phyloP scores from a whole-genome alignment of 306 rosid genomes.

The Cucumis melo region DNA sequence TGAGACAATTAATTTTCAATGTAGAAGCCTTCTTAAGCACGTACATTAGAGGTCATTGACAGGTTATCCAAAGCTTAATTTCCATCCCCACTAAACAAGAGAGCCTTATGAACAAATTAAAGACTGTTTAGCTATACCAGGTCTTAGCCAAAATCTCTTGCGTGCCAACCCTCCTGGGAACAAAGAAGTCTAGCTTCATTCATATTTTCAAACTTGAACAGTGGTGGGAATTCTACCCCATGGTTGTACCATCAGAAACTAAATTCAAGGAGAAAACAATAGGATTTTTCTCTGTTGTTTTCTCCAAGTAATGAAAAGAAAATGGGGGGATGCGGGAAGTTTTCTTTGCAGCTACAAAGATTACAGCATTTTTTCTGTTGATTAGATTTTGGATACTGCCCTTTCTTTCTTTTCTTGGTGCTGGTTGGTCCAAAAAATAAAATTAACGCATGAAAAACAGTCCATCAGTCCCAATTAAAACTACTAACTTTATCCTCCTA shows the following conservation, averaged over 20 bases:
- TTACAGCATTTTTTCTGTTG: neutral
- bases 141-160: neutral
- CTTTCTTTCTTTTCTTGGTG: neutral
- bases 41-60: neutral
- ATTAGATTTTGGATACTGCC: neutral
- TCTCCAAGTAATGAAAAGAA: neutral
- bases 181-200: neutral
- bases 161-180: neutral
- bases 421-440: neutral
- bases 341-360: neutral
- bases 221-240: neutral
- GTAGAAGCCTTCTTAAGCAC: neutral
- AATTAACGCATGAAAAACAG: neutral
- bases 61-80: neutral
- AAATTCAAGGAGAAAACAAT: neutral
- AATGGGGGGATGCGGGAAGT: neutral
- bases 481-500: neutral
- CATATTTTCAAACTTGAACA: neutral
- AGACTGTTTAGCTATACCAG: neutral
- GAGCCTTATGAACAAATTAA: neutral
- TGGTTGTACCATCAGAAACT: neutral
- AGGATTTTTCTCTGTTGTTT: neutral
- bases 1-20: neutral
- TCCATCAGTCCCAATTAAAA: neutral
- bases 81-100: neutral